Base-by-base conservation (phyloP, 1,284 basidiomycete species). In the Marasmius tenuissimus region DNA sequence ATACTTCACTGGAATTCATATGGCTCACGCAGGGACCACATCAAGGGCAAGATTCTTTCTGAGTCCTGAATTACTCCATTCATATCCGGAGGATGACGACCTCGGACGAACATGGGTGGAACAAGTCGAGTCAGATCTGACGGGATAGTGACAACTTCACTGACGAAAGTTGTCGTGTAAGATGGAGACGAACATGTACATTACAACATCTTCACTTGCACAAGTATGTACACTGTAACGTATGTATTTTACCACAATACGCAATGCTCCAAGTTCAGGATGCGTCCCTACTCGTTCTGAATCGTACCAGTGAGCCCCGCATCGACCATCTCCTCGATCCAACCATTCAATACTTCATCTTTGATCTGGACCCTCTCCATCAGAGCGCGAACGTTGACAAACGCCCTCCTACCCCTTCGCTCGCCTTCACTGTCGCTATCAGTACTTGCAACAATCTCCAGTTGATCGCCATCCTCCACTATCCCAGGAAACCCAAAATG, bases 401-500 rank as follows among this genome's bases (percentile, higher is more conserved):
- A 93, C 10, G 91, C 91, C 68, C 81, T 86, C 65, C 86, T 77
- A 9, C 91, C 91, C 56, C 81, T 82, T 64, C 81, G 76, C 69
- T 87, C 85, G 1, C 88, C 91, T 68, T 91, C 88, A 62, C 72
- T 76, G 63, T 89, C 89, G 49, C 75, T 77, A 47, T 80, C 74
- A 60, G 68, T 70, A 27, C 70, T 69, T 57, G 79, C 77, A 39
- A 71, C 67, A 10, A 68, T 73, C 48, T 84, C 84, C 51, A 80
- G 76, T 16, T 87, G 88, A 11, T 84, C 86, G 11, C 79, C 78
- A 18, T 91, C 89, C 65, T 90, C 88, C 40, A 89, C 78, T 52
- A 88, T 59, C 0, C 89, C 91, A 6, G 91, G 92, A 72, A 93
- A 93, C 3, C 91, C 91, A 72, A 93, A 93, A 66, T 91, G 90